Evolutionary conservation across 805 yeast species (phyloP).

Genomic region (Candida palmyrensis): DNA sequence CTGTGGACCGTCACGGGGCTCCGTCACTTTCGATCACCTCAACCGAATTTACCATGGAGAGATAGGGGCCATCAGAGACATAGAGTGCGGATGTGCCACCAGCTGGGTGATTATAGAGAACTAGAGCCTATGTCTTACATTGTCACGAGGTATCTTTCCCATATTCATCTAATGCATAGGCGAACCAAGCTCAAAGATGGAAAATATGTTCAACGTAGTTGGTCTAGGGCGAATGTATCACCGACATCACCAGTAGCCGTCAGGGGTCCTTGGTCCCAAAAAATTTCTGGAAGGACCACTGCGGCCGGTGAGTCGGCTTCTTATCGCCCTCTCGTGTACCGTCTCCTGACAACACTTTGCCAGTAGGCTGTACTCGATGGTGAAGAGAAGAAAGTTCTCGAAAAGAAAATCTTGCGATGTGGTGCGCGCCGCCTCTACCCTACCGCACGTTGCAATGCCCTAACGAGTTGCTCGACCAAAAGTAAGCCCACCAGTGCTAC

Average conservation of each 20-base stretch:
- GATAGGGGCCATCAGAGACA: neutral
- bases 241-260: conserved; percentile 1
- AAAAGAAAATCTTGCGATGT: too few species aligned
- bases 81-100: conserved; percentile 61
- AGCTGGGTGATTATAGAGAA: conserved; percentile 45
- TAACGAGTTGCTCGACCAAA: too few species aligned
- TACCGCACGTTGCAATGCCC: too few species aligned
- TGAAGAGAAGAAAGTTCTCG: too few species aligned
- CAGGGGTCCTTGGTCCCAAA: neutral
- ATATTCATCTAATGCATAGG: conserved; percentile 57
- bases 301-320: conserved; percentile 3
- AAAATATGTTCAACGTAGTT: conserved; percentile 72
- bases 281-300: neutral
- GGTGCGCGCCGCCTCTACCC: too few species aligned
- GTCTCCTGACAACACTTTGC: too few species aligned
- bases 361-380: too few species aligned
- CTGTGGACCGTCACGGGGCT: conserved; percentile 51
- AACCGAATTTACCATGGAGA: conserved; percentile 25
- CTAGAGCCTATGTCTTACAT: conserved; percentile 1
- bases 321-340: conserved; percentile 4
- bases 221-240: conserved; percentile 62
- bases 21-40: conserved; percentile 32
- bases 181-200: conserved; percentile 52
- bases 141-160: conserved; percentile 70
- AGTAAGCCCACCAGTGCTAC: too few species aligned